Conservation (phyloP, 2,329 filamentous ascomycete genomes). For the Acrocalymma vagum region DNA sequence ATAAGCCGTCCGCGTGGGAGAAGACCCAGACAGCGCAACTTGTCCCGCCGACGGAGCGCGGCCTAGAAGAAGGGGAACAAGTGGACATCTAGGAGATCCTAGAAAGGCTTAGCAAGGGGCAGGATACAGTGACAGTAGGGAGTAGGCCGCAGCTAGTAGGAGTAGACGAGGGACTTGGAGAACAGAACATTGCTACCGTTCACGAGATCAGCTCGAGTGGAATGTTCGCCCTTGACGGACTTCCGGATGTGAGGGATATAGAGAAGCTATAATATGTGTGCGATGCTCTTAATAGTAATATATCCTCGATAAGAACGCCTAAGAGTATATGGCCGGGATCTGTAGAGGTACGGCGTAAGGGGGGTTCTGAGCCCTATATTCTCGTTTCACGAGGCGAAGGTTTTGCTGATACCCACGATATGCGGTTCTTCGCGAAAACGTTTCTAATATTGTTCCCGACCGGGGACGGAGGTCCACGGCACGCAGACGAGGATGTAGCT, state of each 20-base stretch:
- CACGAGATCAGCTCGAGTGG: slow-evolving; percentile 5
- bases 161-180: neutral
- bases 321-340: slow-evolving; percentile 2
- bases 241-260: slow-evolving; percentile 2
- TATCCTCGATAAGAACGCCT: neutral
- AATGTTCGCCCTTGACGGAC: slow-evolving; percentile 6
- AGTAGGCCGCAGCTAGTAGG: too few species aligned
- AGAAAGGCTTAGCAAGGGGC: neutral
- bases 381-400: slow-evolving; percentile 5
- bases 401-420: slow-evolving; percentile 9
- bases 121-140: neutral
- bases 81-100: slow-evolving; percentile 6
- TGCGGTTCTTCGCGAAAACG: slow-evolving; percentile 10
- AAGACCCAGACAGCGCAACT: slow-evolving; percentile 3
- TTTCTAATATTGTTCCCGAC: slow-evolving; percentile 10
- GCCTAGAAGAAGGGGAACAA: neutral
- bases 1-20: slow-evolving; percentile 3
- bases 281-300: slow-evolving; percentile 3
- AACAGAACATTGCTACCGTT: slow-evolving; percentile 1
- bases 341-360: slow-evolving; percentile 3
- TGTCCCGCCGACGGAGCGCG: slow-evolving; percentile 8
- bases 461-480: slow-evolving; percentile 8
- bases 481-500: slow-evolving; percentile 2
- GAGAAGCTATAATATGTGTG: slow-evolving; percentile 9
- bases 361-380: slow-evolving; percentile 5